A percentile compares a stretch with the other conserved stretches of the same genome.
These are phyloP conservation scores for Rhizopus sp. DNA, from an alignment of 371 early-diverging fungal species.

Conservation along the genomic window DNA sequence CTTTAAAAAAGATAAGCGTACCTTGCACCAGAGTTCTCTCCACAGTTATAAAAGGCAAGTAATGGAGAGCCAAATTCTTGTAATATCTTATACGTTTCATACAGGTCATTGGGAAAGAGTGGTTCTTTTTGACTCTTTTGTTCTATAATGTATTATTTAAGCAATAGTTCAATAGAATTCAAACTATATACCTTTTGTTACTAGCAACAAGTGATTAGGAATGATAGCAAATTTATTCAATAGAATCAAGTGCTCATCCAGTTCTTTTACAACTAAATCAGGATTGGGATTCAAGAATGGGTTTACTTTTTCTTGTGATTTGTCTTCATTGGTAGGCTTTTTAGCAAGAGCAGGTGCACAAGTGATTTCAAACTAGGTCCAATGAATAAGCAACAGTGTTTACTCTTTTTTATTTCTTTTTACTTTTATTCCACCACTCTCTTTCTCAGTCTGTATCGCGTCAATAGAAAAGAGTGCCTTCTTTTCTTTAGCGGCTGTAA, in stretches of 20 bases:
- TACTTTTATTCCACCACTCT: constrained; percentile 34
- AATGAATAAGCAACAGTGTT: background rate
- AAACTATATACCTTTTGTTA: constrained; percentile 67
- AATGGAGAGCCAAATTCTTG: constrained; percentile 41
- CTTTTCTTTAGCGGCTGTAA: constrained; percentile 32
- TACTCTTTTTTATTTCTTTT: background rate
- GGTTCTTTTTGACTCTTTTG: constrained; percentile 60
- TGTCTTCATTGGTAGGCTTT: constrained; percentile 13
- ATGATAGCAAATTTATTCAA: constrained; percentile 80
- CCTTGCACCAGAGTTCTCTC: constrained; percentile 71
- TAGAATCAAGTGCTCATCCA: constrained; percentile 59
- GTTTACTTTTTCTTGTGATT: constrained; percentile 40
- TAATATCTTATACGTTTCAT: constrained; percentile 57
- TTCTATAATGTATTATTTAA: background rate
- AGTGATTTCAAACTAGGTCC: constrained; percentile 16
- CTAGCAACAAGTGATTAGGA: constrained; percentile 66
- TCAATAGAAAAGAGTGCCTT: constrained; percentile 31
- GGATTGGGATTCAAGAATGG: constrained; percentile 75
- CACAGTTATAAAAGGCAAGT: constrained; percentile 78
- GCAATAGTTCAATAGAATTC: background rate
- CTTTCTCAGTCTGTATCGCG: constrained; percentile 17
- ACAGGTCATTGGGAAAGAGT: constrained; percentile 60
- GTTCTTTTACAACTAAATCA: constrained; percentile 57
- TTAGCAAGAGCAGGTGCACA: constrained; percentile 25
- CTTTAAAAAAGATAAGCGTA: constrained; percentile 13